These are phyloP conservation scores for Chytriomyces hyalinus DNA, from an alignment of 192 early-diverging fungal species.

Conservation along the genomic window DNA sequence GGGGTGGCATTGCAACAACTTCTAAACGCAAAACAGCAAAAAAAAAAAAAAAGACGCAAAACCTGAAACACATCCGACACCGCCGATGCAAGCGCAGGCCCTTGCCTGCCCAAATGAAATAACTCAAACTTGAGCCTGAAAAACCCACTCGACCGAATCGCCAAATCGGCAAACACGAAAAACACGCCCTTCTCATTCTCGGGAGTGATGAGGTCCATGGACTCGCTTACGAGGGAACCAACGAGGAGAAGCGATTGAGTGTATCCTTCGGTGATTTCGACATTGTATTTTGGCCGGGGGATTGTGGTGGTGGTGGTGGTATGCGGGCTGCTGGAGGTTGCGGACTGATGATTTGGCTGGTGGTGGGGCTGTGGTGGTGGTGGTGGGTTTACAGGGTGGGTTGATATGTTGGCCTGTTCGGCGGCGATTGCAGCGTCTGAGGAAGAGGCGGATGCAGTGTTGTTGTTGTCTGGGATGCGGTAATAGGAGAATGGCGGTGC, in stretches of 20 bases:
- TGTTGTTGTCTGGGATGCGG: too few species aligned
- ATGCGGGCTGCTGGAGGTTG: too few species aligned
- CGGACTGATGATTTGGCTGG: too few species aligned
- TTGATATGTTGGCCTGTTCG: too few species aligned
- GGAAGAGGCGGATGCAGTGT: too few species aligned
- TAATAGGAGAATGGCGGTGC: neutral
- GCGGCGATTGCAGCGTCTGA: too few species aligned
- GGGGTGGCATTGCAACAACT: too few species aligned
- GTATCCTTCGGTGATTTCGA: neutral
- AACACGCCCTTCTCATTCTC: conserved; percentile 40
- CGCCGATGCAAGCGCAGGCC: conserved; percentile 20
- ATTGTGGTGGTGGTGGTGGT: too few species aligned
- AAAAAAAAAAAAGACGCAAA: too few species aligned
- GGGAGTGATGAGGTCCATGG: conserved; percentile 36
- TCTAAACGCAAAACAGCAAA: too few species aligned
- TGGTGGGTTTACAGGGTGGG: too few species aligned
- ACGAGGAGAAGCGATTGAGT: conserved; percentile 39
- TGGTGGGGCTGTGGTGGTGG: too few species aligned
- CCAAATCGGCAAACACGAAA: conserved; percentile 52
- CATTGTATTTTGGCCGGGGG: neutral
- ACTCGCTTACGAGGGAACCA: conserved; percentile 42
- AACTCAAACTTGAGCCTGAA: conserved; percentile 49
- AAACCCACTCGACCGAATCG: conserved; percentile 40
- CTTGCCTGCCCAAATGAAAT: conserved; percentile 26
- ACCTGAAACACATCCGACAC: conserved; percentile 3